Evolutionary conservation across 345 rosid species (phyloP).

Genomic region (Reutealis trisperma): DNA sequence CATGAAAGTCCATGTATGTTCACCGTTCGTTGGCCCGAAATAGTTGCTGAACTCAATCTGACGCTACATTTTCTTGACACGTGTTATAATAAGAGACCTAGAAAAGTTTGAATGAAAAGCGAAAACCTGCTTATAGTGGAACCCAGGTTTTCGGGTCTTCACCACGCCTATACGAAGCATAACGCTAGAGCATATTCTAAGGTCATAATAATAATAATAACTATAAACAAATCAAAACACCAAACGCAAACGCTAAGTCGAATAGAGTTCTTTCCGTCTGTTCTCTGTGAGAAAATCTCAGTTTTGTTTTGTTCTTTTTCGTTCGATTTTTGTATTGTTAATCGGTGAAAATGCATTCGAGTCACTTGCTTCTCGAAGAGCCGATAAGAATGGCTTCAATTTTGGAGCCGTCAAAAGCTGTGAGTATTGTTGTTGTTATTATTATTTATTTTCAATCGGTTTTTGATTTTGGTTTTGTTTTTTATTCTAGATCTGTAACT

Average conservation of each 20-base stretch:
- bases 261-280: not conserved
- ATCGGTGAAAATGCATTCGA: slow-evolving; percentile 75
- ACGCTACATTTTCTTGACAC: not conserved
- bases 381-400: slow-evolving; percentile 99
- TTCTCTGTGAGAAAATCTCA: not conserved
- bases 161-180: not conserved
- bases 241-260: not conserved
- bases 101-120: not conserved
- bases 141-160: not conserved
- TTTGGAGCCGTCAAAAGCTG: slow-evolving; percentile 94
- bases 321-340: not conserved
- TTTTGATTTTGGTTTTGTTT: not conserved
- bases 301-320: not conserved
- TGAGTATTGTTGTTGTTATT: slow-evolving; percentile 28
- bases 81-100: not conserved
- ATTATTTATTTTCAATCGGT: not conserved
- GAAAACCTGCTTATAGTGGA: not conserved
- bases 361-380: slow-evolving; percentile 94
- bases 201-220: not conserved
- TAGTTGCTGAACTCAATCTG: not conserved
- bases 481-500: slow-evolving; percentile 4
- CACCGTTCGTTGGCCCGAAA: not conserved
- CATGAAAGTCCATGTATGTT: not conserved
- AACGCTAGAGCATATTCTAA: slow-evolving; percentile 6
- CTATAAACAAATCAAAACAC: not conserved